These are phyloP conservation scores for Zanthoxylum bungeanum DNA, from an alignment of 345 rosid species.

Conservation along the genomic window DNA sequence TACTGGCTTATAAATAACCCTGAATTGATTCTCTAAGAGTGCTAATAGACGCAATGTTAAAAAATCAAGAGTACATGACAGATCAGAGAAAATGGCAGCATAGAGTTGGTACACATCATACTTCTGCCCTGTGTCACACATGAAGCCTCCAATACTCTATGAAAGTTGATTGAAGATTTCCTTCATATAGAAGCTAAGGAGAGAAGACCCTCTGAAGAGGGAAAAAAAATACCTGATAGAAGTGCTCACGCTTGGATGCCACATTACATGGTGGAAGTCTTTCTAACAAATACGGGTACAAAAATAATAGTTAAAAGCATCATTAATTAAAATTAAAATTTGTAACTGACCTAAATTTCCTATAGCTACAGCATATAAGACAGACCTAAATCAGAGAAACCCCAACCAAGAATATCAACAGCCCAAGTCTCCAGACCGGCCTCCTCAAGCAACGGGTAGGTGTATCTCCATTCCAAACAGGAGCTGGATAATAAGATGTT, in stretches of 20 bases:
- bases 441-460: conserved; percentile 81
- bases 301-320: not conserved
- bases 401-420: conserved; percentile 93
- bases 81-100: not conserved
- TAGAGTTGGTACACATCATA: no score
- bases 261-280: conserved; percentile 64
- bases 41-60: not conserved
- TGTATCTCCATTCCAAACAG: conserved; percentile 96
- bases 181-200: not conserved
- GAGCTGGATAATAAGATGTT: conserved; percentile 54
- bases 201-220: not conserved
- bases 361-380: not conserved
- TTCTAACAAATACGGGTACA: conserved; percentile 31
- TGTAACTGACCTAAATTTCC: not conserved
- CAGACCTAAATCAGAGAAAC: conserved; percentile 87
- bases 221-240: conserved; percentile 76
- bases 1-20: not conserved
- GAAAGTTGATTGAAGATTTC: not conserved
- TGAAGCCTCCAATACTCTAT: not conserved
- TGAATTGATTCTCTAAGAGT: not conserved
- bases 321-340: not conserved
- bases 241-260: conserved; percentile 67
- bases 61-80: not conserved
- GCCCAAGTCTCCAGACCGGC: conserved; percentile 92
- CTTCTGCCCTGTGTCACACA: not conserved